A percentile compares a stretch with the other conserved stretches of the same genome.
Evolutionary conservation across 148 eudicot genomes (phyloP).

Genomic region (Spergularia bocconei): DNA sequence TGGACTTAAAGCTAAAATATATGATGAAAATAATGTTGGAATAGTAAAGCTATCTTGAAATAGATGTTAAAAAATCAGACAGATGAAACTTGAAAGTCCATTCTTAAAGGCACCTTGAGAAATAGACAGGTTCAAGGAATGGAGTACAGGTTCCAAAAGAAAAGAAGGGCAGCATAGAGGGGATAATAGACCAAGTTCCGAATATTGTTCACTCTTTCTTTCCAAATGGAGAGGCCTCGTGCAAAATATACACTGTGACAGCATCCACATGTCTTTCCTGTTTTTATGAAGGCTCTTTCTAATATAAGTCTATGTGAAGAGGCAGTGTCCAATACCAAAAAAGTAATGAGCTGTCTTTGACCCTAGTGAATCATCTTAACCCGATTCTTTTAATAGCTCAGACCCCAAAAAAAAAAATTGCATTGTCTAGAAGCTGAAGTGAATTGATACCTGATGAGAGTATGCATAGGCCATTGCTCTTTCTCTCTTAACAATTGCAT

Average conservation of each 20-base stretch:
- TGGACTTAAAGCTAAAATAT: background rate
- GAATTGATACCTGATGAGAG: constrained; percentile 67
- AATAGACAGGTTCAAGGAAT: no score
- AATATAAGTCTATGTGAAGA: no score
- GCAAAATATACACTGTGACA: background rate
- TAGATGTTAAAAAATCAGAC: background rate
- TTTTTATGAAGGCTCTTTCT: background rate
- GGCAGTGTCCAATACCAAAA: no score
- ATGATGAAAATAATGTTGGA: constrained; percentile 10
- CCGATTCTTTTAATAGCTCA: background rate
- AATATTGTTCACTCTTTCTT: background rate
- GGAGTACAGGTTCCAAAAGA: no score
- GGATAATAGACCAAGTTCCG: background rate
- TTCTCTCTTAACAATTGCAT: constrained; percentile 83
- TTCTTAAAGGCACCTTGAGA: no score
- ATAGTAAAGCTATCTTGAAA: background rate
- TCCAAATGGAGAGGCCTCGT: background rate
- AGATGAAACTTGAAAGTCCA: no score
- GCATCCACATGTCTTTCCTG: background rate
- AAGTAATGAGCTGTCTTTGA: background rate
- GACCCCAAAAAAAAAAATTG: background rate
- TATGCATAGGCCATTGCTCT: constrained; percentile 95
- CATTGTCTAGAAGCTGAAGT: background rate
- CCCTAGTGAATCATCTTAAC: background rate
- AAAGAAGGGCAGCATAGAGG: no score